Evolutionary conservation across 2,329 filamentous ascomycete genomes (phyloP).

Genomic region (Diaporthe sp.): DNA sequence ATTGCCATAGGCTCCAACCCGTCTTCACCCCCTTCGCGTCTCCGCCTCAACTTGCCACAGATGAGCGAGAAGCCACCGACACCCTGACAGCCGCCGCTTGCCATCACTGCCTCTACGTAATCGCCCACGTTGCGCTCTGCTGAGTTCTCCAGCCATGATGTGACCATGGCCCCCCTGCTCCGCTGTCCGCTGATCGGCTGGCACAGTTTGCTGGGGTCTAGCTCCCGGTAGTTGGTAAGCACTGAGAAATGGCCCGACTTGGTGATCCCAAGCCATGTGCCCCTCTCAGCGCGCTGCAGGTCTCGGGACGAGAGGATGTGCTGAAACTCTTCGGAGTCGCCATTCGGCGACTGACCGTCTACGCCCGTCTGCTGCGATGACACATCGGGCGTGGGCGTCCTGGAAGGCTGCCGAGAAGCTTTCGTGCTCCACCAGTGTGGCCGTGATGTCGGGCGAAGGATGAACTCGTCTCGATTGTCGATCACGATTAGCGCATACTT

Average conservation of each 20-base stretch:
- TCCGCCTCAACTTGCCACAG: constrained; percentile 69
- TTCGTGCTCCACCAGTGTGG: constrained; percentile 73
- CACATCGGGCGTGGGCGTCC: constrained; percentile 36
- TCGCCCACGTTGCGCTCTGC: constrained; percentile 61
- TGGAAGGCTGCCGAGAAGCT: constrained; percentile 41
- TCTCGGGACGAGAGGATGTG: constrained; percentile 72
- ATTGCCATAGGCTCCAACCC: constrained; percentile 67
- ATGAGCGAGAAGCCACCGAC: constrained; percentile 77
- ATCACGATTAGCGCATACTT: constrained; percentile 81
- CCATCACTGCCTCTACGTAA: constrained; percentile 67
- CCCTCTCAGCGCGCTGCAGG: constrained; percentile 71
- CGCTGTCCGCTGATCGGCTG: constrained; percentile 67
- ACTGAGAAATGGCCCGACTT: constrained; percentile 72
- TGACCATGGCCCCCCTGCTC: constrained; percentile 75
- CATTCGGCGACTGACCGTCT: constrained; percentile 37
- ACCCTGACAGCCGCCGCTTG: constrained; percentile 67
- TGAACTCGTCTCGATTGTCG: constrained; percentile 84
- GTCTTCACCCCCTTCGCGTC: constrained; percentile 41
- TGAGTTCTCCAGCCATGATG: constrained; percentile 69
- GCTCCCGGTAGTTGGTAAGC: constrained; percentile 77
- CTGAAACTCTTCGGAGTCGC: constrained; percentile 40
- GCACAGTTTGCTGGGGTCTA: constrained; percentile 59
- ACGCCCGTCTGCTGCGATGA: constrained; percentile 23
- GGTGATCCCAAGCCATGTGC: constrained; percentile 77
- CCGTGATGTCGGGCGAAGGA: constrained; percentile 73